Conservation (phyloP, 1,284 basidiomycete genomes). For the Neonothopanus nambi region DNA sequence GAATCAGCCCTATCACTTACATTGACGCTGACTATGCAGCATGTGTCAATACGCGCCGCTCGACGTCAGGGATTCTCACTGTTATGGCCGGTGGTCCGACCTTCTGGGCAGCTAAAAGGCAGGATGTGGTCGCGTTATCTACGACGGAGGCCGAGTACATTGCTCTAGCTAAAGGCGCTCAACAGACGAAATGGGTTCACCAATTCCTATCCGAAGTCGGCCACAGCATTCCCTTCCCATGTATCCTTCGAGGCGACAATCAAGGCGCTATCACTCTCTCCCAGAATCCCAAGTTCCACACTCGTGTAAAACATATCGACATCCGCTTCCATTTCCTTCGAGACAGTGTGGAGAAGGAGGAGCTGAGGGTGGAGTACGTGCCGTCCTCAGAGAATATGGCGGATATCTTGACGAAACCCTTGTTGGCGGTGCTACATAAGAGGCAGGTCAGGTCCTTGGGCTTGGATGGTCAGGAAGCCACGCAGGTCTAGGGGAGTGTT, state of each 20-base stretch:
- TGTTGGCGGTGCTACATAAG: background rate
- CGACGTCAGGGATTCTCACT: conserved; percentile 32
- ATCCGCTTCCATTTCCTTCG: background rate
- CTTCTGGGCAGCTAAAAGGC: conserved; percentile 32
- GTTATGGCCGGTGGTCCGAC: conserved; percentile 30
- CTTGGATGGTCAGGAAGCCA: background rate
- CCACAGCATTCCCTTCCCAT: conserved; percentile 19
- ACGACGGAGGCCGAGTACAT: conserved; percentile 42
- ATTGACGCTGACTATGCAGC: conserved; percentile 38
- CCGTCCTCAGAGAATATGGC: conserved; percentile 19
- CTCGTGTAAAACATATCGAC: conserved; percentile 9
- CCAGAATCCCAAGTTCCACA: conserved; percentile 7
- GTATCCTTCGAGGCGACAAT: conserved; percentile 37
- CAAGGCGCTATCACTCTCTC: conserved; percentile 27
- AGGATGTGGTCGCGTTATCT: conserved; percentile 32
- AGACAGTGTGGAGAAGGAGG: conserved; percentile 13
- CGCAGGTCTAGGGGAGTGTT: conserved; percentile 11
- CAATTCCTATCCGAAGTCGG: conserved; percentile 28
- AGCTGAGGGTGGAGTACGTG: conserved; percentile 10
- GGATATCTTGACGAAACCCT: conserved; percentile 21
- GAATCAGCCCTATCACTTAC: conserved; percentile 31
- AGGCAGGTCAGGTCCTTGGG: background rate
- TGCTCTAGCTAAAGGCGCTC: conserved; percentile 24
- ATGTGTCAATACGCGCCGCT: conserved; percentile 25
- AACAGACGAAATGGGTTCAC: conserved; percentile 35